phyloP scores from a whole-genome alignment of 2,329 filamentous ascomycete genomes.

The Colletotrichum eremochloae region DNA sequence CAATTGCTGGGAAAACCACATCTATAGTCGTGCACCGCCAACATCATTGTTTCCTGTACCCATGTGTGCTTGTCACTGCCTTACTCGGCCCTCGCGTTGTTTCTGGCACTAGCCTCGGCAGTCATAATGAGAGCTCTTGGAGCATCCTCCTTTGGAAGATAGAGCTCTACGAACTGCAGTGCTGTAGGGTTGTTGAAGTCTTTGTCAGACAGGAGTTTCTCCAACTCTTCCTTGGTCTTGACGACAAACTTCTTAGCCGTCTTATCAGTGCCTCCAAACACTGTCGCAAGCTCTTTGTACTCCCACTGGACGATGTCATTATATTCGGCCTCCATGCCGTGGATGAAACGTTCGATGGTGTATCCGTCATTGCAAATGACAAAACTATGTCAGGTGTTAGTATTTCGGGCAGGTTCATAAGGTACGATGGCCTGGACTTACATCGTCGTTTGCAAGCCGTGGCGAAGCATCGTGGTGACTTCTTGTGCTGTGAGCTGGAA shows the following conservation, averaged over 20 bases:
- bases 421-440: slow-evolving; percentile 56
- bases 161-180: slow-evolving; percentile 82
- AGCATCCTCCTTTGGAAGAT: slow-evolving; percentile 85
- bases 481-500: slow-evolving; percentile 90
- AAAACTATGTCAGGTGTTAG: slow-evolving; percentile 65
- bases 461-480: slow-evolving; percentile 84
- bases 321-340: slow-evolving; percentile 83
- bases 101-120: slow-evolving; percentile 77
- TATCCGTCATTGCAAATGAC: slow-evolving; percentile 90
- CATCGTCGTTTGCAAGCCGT: slow-evolving; percentile 82
- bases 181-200: slow-evolving; percentile 70
- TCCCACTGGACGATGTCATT: slow-evolving; percentile 86
- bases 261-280: slow-evolving; percentile 73
- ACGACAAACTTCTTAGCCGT: slow-evolving; percentile 74
- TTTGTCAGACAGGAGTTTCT: slow-evolving; percentile 72
- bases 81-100: slow-evolving; percentile 66
- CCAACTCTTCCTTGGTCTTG: slow-evolving; percentile 77
- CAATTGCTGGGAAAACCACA: background rate
- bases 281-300: slow-evolving; percentile 75
- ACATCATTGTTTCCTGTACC: background rate
- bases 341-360: slow-evolving; percentile 90
- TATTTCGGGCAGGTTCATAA: background rate
- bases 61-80: background rate
- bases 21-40: background rate
- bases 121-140: slow-evolving; percentile 78